Conservation (phyloP, 176 grass and related monocot genomes). For the Rhipidocladum racemiflorum region DNA sequence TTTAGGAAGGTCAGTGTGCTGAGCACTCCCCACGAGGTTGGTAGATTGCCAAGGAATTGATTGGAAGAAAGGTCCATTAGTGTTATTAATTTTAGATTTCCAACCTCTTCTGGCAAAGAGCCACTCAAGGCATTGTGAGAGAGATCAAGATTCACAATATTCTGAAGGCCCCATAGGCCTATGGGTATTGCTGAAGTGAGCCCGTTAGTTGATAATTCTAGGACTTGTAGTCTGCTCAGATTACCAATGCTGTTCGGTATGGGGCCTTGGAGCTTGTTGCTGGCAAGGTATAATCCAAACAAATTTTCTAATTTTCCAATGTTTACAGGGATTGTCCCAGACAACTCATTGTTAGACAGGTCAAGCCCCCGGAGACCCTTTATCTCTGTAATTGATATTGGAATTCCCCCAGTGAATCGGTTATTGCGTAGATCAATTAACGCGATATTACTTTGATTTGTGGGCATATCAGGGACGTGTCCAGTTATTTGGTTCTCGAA, state of each 20-base stretch:
- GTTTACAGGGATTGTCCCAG: slow-evolving; percentile 21
- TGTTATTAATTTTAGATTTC: slow-evolving; percentile 10
- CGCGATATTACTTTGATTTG: not conserved
- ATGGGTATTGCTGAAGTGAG: slow-evolving; percentile 36
- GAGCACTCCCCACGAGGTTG: not conserved
- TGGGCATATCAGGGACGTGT: not conserved
- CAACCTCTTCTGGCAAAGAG: slow-evolving; percentile 5
- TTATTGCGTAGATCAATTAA: slow-evolving; percentile 29
- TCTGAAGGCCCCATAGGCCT: slow-evolving; percentile 20
- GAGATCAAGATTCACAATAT: slow-evolving; percentile 6
- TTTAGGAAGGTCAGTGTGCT: slow-evolving; percentile 19
- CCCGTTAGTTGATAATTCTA: slow-evolving; percentile 14
- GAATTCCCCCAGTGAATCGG: slow-evolving; percentile 23
- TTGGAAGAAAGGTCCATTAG: slow-evolving; percentile 34
- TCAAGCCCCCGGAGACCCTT: slow-evolving; percentile 9
- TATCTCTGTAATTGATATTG: not conserved
- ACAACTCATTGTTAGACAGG: slow-evolving; percentile 12
- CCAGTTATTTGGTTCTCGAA: slow-evolving; percentile 32
- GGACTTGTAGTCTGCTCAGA: not conserved
- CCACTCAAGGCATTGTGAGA: slow-evolving; percentile 14
- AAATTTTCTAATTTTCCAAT: slow-evolving; percentile 16
- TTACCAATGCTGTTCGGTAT: slow-evolving; percentile 33
- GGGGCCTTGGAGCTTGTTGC: slow-evolving; percentile 31
- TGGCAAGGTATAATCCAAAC: not conserved
- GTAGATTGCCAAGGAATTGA: slow-evolving; percentile 20